phyloP scores from a whole-genome alignment of 345 rosid genomes.

The Theobroma cacao region DNA sequence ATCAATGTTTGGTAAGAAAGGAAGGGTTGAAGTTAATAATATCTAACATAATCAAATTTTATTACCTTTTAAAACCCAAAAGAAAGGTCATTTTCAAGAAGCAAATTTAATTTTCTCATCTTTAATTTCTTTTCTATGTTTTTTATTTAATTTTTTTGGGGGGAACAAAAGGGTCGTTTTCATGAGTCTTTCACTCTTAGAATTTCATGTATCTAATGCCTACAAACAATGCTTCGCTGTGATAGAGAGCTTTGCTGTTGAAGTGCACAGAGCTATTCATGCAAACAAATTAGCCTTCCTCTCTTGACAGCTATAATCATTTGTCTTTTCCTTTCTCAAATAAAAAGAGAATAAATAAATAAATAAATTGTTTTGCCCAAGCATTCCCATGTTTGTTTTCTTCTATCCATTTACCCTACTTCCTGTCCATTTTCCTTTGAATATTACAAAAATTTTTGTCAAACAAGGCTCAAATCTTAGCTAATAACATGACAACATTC shows the following conservation, averaged over 20 bases:
- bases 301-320: slow-evolving; percentile 9
- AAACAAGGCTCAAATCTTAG: not conserved
- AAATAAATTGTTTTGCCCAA: no score
- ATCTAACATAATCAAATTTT: not conserved
- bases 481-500: not conserved
- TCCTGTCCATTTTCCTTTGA: not conserved
- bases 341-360: no score
- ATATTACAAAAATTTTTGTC: not conserved
- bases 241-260: not conserved
- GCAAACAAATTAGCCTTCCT: slow-evolving; percentile 4
- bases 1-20: not conserved
- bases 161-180: not conserved
- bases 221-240: slow-evolving; percentile 11
- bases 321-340: slow-evolving; percentile 9
- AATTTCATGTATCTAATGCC: not conserved
- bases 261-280: not conserved
- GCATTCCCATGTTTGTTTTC: not conserved
- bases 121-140: not conserved
- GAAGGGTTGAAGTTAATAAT: not conserved
- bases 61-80: not conserved
- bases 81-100: not conserved
- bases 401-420: not conserved
- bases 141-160: not conserved
- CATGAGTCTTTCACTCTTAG: not conserved
- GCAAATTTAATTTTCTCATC: not conserved